These are phyloP conservation scores for Hymenoscyphus albidus DNA, from an alignment of 2,329 filamentous ascomycete species.

Conservation along the genomic window DNA sequence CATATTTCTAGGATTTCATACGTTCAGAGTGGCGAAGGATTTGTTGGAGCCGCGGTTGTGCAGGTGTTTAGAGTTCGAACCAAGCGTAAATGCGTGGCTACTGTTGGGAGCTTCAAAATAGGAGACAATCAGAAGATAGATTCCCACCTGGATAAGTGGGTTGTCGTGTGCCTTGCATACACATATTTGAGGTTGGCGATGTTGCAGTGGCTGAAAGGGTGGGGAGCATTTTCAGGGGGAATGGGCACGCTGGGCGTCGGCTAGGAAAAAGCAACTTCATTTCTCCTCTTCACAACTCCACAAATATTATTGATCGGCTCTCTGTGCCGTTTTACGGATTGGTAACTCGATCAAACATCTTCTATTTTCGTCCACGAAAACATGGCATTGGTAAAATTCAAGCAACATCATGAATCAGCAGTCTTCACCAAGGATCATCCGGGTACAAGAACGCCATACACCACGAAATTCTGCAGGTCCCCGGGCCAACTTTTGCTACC, in stretches of 20 bases:
- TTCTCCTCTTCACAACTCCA: neutral
- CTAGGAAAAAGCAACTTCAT: neutral
- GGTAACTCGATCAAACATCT: neutral
- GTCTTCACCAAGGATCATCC: neutral
- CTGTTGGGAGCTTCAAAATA: neutral
- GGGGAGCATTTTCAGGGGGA: neutral
- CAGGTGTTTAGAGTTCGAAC: neutral
- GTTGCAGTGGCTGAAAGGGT: neutral
- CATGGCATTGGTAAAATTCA: neutral
- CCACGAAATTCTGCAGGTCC: neutral
- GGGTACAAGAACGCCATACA: neutral
- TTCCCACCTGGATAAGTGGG: neutral
- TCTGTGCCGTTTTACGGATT: neutral
- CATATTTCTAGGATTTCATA: neutral
- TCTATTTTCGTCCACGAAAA: neutral
- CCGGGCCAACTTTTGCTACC: neutral
- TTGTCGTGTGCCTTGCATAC: neutral
- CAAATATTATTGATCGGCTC: neutral
- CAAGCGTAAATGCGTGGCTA: neutral
- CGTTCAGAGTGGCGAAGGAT: neutral
- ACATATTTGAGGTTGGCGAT: neutral
- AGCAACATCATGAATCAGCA: neutral
- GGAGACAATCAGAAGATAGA: neutral
- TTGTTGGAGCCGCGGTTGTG: neutral
- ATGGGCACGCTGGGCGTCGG: neutral